These are phyloP conservation scores for Ceratocystiopsis sp. DNA, from an alignment of 2,329 filamentous ascomycete genomes.

Conservation along the genomic window DNA sequence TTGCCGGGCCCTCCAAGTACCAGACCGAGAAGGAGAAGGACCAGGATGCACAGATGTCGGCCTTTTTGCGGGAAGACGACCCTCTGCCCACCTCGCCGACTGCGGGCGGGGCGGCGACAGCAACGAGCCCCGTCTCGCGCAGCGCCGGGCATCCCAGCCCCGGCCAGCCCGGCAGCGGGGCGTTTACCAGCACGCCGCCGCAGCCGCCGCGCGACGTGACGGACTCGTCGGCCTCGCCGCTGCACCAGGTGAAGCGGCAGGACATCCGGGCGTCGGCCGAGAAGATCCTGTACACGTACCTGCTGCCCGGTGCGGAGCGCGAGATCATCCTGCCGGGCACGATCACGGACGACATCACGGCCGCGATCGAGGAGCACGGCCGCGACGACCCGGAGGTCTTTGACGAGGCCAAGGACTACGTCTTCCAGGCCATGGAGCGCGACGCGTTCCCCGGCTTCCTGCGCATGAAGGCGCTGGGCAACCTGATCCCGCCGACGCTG, in stretches of 20 bases:
- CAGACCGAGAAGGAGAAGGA: conserved; percentile 55
- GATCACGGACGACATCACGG: conserved; percentile 73
- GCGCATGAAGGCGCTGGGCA: conserved; percentile 85
- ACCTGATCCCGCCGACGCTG: conserved; percentile 81
- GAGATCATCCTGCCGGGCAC: conserved; percentile 85
- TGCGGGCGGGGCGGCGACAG: no score
- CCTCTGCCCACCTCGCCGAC: no score
- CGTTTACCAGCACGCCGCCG: conserved; percentile 36
- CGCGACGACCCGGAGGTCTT: conserved; percentile 96
- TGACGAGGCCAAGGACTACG: conserved; percentile 94
- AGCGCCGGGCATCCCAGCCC: no score
- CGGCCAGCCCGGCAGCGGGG: conserved; percentile 23
- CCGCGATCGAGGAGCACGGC: conserved; percentile 75
- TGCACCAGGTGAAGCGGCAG: conserved; percentile 67
- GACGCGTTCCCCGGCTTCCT: conserved; percentile 98
- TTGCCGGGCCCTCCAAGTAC: conserved; percentile 44
- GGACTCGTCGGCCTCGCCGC: conserved; percentile 60
- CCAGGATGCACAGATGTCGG: conserved; percentile 79
- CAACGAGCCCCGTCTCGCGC: no score
- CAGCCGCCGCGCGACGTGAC: conserved; percentile 30
- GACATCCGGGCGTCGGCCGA: conserved; percentile 89
- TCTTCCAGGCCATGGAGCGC: conserved; percentile 98
- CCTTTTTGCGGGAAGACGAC: conserved; percentile 58
- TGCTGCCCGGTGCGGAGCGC: conserved; percentile 85
- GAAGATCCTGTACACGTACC: conserved; percentile 96